phyloP scores from a whole-genome alignment of 306 rosid genomes.

The Lathyrus tuberosus region DNA sequence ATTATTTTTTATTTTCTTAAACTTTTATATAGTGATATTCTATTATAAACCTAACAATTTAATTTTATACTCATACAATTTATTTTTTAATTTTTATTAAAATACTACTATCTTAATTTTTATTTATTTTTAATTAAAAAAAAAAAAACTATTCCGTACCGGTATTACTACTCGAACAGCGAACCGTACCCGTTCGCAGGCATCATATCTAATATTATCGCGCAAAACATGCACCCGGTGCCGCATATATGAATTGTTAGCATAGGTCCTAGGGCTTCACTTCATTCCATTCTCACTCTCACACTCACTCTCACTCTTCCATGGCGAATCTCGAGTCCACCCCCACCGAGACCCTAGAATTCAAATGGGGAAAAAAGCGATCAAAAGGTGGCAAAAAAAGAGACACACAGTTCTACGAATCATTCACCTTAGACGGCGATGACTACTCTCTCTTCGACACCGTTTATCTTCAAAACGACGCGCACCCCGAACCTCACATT shows the following conservation, averaged over 20 bases:
- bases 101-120: too few relatives aligned
- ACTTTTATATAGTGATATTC: too few relatives aligned
- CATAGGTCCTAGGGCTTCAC: neutral
- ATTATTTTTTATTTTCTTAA: too few relatives aligned
- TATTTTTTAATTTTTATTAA: too few relatives aligned
- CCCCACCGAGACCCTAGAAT: slow-evolving; percentile 41
- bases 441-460: slow-evolving; percentile 61
- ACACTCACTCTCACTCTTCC: neutral
- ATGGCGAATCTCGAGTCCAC: slow-evolving; percentile 41
- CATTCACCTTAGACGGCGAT: slow-evolving; percentile 64
- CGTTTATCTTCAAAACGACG: slow-evolving; percentile 56
- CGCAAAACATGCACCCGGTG: too few relatives aligned
- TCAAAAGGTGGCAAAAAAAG: slow-evolving; percentile 58
- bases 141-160: too few relatives aligned
- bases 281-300: neutral
- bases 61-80: too few relatives aligned
- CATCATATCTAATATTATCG: too few relatives aligned
- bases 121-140: too few relatives aligned
- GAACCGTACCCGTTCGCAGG: too few relatives aligned
- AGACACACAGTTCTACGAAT: slow-evolving; percentile 61
- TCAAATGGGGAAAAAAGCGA: slow-evolving; percentile 64
- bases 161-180: too few relatives aligned
- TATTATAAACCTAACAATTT: too few relatives aligned
- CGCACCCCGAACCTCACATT: slow-evolving; percentile 55
- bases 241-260: neutral